phyloP scores from a whole-genome alignment of 371 early-diverging fungal species.

The Lichtheimia hyalospora region DNA sequence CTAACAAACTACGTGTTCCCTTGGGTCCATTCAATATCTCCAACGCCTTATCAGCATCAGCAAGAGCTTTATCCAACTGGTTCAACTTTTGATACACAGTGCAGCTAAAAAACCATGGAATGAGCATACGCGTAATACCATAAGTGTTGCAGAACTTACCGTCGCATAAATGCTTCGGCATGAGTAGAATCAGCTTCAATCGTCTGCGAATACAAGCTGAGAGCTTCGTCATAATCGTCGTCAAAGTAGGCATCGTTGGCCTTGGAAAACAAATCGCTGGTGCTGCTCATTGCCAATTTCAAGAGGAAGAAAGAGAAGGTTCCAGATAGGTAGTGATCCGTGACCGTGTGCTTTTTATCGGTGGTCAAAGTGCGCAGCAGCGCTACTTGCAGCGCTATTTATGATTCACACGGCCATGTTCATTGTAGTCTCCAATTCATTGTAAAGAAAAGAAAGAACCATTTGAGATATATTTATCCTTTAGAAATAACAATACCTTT shows the following conservation, averaged over 20 bases:
- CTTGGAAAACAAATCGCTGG: conserved; percentile 75
- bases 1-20: conserved; percentile 58
- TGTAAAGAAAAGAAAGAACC: no score
- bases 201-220: conserved; percentile 74
- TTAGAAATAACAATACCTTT: no score
- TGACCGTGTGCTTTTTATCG: background rate
- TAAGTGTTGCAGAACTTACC: conserved; percentile 33
- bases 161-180: conserved; percentile 59
- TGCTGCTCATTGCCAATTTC: conserved; percentile 11
- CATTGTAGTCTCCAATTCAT: no score
- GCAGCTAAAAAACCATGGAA: conserved; percentile 38
- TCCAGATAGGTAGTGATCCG: background rate
- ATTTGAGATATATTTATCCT: no score
- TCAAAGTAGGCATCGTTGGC: conserved; percentile 87
- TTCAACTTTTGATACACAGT: conserved; percentile 64
- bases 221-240: conserved; percentile 78
- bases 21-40: conserved; percentile 44
- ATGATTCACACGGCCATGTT: no score
- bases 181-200: conserved; percentile 75
- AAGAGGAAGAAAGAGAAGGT: background rate
- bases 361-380: no score
- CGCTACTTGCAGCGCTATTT: no score
- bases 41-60: conserved; percentile 65
- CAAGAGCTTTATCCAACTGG: conserved; percentile 53
- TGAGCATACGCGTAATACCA: no score